These are phyloP conservation scores for Cryphonectria carpinicola DNA, from an alignment of 2,329 filamentous ascomycete species.

Conservation along the genomic window DNA sequence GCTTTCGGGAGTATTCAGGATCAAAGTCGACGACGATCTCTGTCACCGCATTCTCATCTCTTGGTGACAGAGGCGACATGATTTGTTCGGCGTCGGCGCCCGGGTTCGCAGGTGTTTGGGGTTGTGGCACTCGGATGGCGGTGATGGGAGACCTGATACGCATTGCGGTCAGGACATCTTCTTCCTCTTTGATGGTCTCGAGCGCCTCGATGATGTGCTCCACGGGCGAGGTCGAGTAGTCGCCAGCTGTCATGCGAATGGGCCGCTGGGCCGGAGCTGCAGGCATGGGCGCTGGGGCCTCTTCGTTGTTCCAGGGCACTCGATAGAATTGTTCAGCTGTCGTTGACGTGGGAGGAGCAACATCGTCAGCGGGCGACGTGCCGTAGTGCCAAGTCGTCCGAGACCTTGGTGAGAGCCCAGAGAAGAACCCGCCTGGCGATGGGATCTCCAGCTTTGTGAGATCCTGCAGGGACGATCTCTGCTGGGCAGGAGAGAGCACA, in stretches of 20 bases:
- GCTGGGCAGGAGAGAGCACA: conserved; percentile 52
- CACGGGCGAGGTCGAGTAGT: conserved; percentile 52
- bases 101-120: conserved; percentile 35
- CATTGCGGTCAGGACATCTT: conserved; percentile 68
- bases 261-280: conserved; percentile 43
- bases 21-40: conserved; percentile 75
- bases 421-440: conserved; percentile 91
- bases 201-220: conserved; percentile 71
- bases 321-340: conserved; percentile 93
- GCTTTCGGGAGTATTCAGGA: conserved; percentile 73
- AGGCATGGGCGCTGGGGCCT: conserved; percentile 36
- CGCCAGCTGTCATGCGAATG: conserved; percentile 40
- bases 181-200: conserved; percentile 56
- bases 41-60: conserved; percentile 60
- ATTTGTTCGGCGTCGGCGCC: conserved; percentile 37
- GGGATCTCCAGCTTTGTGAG: conserved; percentile 86
- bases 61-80: conserved; percentile 46
- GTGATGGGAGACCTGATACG: conserved; percentile 43
- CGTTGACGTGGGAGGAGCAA: conserved; percentile 76
- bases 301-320: conserved; percentile 69
- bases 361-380: conserved; percentile 53
- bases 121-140: conserved; percentile 34
- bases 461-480: conserved; percentile 63
- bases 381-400: conserved; percentile 79
- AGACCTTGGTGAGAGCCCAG: conserved; percentile 74